Evolutionary conservation across 345 rosid species (phyloP).

Genomic region (Triadica sebifera): DNA sequence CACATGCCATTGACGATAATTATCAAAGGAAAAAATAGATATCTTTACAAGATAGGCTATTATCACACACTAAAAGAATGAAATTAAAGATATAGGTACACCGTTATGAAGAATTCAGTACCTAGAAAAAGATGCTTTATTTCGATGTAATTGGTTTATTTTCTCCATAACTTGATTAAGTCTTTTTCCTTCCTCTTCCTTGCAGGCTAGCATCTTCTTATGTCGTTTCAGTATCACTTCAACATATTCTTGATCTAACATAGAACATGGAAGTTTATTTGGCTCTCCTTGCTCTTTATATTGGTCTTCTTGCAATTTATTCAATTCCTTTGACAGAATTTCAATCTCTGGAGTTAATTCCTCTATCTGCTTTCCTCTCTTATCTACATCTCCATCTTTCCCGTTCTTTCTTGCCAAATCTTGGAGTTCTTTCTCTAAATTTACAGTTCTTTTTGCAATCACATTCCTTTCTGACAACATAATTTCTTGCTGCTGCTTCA

Average conservation of each 20-base stretch:
- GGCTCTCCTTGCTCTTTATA: too few relatives aligned
- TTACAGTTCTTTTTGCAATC: constrained; percentile 17
- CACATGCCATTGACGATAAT: neutral
- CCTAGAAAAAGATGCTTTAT: constrained; percentile 5
- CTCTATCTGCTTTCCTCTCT: neutral
- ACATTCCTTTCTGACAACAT: constrained; percentile 21
- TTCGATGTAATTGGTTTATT: constrained; percentile 14
- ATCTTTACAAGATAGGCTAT: neutral
- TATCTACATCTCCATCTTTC: neutral
- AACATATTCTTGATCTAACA: constrained; percentile 14
- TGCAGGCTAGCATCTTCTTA: constrained; percentile 24
- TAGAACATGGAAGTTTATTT: neutral
- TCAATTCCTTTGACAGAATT: neutral
- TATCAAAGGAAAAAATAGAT: neutral
- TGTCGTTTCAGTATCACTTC: constrained; percentile 17
- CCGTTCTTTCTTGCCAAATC: constrained; percentile 4
- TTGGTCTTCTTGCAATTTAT: neutral
- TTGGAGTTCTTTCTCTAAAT: constrained; percentile 18
- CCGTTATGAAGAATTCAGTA: neutral
- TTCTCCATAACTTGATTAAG: constrained; percentile 19
- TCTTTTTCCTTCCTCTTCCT: constrained; percentile 29
- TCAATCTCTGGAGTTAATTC: neutral
- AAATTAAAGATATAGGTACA: neutral
- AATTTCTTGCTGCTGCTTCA: constrained; percentile 20
- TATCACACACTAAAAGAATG: neutral